Base-by-base conservation (phyloP, 2,329 filamentous ascomycete species). In the Diaporthe ilicicola region DNA sequence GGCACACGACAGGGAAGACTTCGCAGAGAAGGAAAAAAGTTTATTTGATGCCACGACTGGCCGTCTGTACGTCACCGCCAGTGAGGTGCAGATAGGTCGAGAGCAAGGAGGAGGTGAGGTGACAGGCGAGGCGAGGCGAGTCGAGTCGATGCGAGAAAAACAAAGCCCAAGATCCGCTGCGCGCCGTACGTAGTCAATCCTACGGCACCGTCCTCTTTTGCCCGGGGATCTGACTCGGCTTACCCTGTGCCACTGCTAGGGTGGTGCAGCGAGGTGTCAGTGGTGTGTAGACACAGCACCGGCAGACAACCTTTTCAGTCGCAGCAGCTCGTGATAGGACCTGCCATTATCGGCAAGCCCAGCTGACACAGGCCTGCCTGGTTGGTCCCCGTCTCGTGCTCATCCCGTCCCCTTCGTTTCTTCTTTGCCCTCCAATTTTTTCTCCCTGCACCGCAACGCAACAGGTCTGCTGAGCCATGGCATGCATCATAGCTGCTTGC, bases 321-420 rank as follows among this genome's bases (percentile, higher is more conserved):
- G 67, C 42, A 69, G 67, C 53, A 54, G 46, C 67, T 66, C 70
- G 70, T 72, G 70, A 72, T 72, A 70, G 62, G 64, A 72, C 51
- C 56, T 62, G 61, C 67, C 32, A 48, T 39, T 54, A 66, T 65
- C 48, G 51, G 12, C 39, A 67, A 50, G 65, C 65, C 39, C 65
- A 67, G 65, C 65, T 67, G 65, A 67, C 39, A 44, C 65, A 48
- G 42, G 51, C 55, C 62, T 66, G 62, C 46, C 62, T 53, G 65
- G 51, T 48, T 56, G 48, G 48, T 22, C 51, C 65, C 37, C 65
- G 51, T 67, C 51, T 67, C 65, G 51, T 56, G 44, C 39, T 37
- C 48, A 34, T 24, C 54, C 29, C 39, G 44, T 22, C 29, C 32
- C 5, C 3, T 37, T 29, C 50, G 17, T 17, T 29, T 29, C 13